A percentile compares a stretch with the other conserved stretches of the same genome.
phyloP scores from a whole-genome alignment of 305 asterid genomes.

The Fraxinus platypoda region DNA sequence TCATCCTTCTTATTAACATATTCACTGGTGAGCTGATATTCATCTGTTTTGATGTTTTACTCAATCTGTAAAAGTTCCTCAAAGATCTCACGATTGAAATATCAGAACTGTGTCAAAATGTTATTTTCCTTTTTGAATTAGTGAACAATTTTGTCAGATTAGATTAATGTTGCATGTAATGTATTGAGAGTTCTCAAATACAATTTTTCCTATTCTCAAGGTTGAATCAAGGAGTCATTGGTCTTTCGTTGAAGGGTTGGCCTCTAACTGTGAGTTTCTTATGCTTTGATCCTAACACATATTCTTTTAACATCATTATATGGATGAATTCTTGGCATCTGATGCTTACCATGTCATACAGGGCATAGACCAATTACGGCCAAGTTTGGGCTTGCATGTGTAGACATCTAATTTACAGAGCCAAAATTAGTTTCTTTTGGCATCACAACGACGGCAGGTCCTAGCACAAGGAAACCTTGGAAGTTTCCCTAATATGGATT shows the following conservation, averaged over 20 bases:
- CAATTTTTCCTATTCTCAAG: slow-evolving; percentile 41
- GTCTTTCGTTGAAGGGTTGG: slow-evolving; percentile 29
- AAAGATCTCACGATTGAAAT: neutral
- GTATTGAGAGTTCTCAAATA: slow-evolving; percentile 4
- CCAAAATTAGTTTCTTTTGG: slow-evolving; percentile 76
- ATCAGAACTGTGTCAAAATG: neutral
- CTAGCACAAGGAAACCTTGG: slow-evolving; percentile 66
- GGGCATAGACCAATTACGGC: slow-evolving; percentile 89
- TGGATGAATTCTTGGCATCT: slow-evolving; percentile 15
- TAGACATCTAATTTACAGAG: slow-evolving; percentile 73
- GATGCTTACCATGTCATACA: slow-evolving; percentile 28
- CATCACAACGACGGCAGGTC: slow-evolving; percentile 8
- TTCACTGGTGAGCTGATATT: neutral
- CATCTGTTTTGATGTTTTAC: neutral
- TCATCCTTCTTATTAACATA: neutral
- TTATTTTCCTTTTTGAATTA: neutral
- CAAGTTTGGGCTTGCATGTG: slow-evolving; percentile 82
- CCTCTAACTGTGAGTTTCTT: slow-evolving; percentile 70
- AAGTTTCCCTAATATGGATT: slow-evolving; percentile 69
- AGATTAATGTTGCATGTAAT: neutral
- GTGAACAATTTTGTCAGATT: neutral
- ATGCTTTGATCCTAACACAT: slow-evolving; percentile 12
- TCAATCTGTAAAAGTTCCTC: neutral
- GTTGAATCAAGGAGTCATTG: slow-evolving; percentile 76
- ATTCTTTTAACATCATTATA: slow-evolving; percentile 13